Evolutionary conservation across 148 eudicot genomes (phyloP).

Genomic region (Salicornia ramosissima): DNA sequence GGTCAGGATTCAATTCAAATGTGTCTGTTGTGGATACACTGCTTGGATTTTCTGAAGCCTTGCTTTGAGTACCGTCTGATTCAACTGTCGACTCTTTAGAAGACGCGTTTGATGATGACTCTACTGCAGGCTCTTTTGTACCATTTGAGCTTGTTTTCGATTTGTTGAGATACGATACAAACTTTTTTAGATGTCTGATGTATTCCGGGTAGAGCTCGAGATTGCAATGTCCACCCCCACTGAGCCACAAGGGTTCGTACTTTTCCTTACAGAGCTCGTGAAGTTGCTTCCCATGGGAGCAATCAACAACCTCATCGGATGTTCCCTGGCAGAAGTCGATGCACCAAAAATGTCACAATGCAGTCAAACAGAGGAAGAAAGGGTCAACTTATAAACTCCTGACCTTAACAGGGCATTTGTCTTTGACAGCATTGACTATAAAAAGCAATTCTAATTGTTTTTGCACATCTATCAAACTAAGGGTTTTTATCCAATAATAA

Average conservation of each 20-base stretch:
- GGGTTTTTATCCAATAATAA: too few relatives aligned
- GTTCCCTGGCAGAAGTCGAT: slow-evolving; percentile 51
- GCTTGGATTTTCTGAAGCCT: slow-evolving; percentile 30
- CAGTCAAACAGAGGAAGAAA: background rate
- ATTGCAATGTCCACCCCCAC: slow-evolving; percentile 93
- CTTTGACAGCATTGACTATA: too few relatives aligned
- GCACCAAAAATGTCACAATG: background rate
- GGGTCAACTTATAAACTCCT: background rate
- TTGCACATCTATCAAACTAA: too few relatives aligned
- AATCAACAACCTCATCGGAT: slow-evolving; percentile 91
- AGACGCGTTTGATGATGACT: slow-evolving; percentile 28
- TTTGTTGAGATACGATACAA: slow-evolving; percentile 61
- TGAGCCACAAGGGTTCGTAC: slow-evolving; percentile 88
- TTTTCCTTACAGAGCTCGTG: slow-evolving; percentile 79
- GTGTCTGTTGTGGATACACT: slow-evolving; percentile 40
- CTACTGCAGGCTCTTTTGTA: slow-evolving; percentile 14
- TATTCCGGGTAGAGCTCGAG: slow-evolving; percentile 90
- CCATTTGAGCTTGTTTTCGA: slow-evolving; percentile 32
- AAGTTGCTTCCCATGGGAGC: slow-evolving; percentile 90
- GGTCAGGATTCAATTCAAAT: slow-evolving; percentile 39
- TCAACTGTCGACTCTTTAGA: slow-evolving; percentile 39
- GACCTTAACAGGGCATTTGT: too few relatives aligned
- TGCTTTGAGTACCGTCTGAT: slow-evolving; percentile 31
- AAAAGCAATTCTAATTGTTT: too few relatives aligned
- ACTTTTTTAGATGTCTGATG: slow-evolving; percentile 77